These are phyloP conservation scores for Sporobolomyces phaffii DNA, from an alignment of 768 basidiomycete species.

Conservation along the genomic window DNA sequence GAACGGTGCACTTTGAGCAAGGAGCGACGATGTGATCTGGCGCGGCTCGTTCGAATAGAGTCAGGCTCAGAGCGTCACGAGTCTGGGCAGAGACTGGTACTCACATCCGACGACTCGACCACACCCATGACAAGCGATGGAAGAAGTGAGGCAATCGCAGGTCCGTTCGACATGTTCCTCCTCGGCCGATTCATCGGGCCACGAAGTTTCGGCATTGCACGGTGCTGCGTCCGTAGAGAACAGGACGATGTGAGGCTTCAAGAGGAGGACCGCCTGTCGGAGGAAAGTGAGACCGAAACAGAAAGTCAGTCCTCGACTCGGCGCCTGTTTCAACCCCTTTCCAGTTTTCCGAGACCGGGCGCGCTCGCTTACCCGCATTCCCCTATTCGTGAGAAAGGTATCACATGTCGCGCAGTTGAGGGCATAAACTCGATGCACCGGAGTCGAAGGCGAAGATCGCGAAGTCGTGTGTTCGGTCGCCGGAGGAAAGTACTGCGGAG, in stretches of 20 bases:
- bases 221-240: conserved; percentile 78
- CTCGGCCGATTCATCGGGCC: conserved; percentile 38
- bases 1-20: conserved; percentile 63
- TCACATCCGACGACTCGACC: conserved; percentile 64
- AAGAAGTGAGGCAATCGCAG: conserved; percentile 79
- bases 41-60: no score
- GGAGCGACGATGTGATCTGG: conserved; percentile 43
- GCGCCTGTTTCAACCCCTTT: not conserved
- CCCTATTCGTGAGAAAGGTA: conserved; percentile 71
- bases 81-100: no score
- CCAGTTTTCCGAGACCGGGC: not conserved
- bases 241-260: conserved; percentile 71
- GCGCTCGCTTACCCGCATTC: conserved; percentile 62
- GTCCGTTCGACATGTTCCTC: conserved; percentile 52
- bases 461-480: not conserved
- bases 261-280: conserved; percentile 68
- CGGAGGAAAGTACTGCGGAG: not conserved
- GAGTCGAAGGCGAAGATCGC: not conserved
- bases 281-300: conserved; percentile 3
- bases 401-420: conserved; percentile 69
- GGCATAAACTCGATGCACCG: conserved; percentile 57
- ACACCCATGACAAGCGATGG: conserved; percentile 72
- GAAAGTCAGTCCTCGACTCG: not conserved
- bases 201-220: conserved; percentile 49
- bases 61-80: no score